Evolutionary conservation across 306 rosid genomes (phyloP), one percentile per base, ranked within the genome.

Genomic region (Cucurbita pepo): DNA sequence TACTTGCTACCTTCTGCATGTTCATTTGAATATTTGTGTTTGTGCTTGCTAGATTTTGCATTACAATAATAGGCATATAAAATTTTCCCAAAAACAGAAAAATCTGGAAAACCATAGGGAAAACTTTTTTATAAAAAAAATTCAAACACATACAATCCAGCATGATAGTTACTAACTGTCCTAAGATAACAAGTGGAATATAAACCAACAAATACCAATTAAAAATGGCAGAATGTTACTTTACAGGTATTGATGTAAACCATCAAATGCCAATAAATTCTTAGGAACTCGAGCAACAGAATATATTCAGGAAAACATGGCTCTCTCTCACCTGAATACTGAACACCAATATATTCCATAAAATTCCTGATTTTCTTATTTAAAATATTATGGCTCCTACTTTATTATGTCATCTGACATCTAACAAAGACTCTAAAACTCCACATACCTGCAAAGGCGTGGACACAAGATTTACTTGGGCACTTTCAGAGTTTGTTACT

Each of bases 381-480:
- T 61, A 61, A 37, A 64, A 64, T 41, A 43, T 41, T 44, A 5
- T 18, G 38, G 40, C 10, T 66, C 10, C 38, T 10, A 66, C 55
- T 45, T 66, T n/a, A 43, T 21, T 41, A 19, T 41, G 36, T 19
- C 72, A 65, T 65, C 50, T 44, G 13, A 44, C 72, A 41, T 65
- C 38, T 65, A n/a, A 44, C 72, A 43, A 66, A 45, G 18, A 71
- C 4, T 70, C 51, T 14, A 40, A 9, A 58, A 50, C 18, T 41
- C 56, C 19, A 52, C 50, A 5, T 82, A 89, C 91, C 95, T 89
- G 82, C 71, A 83, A 75, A 36, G 85, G 80, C 72, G 73, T 69
- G 73, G 62, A 64, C 76, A 56, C 67, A 4, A 66, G 56, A 77
- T 81, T 78, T 76, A 66, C 50, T 66, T 74, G 58, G 65, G 69